Evolutionary conservation across 208 protist species (phyloP).

Genomic region (Endotrypanum monterogeii): DNA sequence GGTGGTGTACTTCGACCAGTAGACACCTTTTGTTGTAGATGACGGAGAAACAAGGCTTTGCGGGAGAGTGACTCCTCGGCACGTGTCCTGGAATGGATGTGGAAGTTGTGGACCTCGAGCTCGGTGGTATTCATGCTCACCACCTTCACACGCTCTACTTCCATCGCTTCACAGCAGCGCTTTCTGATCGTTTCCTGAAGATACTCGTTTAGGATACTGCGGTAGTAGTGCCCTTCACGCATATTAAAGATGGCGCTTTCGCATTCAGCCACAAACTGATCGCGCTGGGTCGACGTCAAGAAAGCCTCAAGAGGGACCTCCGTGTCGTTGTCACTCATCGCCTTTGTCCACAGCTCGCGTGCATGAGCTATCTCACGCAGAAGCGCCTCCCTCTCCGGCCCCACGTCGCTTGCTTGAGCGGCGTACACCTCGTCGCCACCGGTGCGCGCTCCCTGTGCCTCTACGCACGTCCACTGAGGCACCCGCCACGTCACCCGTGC

Average conservation of each 20-base stretch:
- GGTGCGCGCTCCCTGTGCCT: not conserved
- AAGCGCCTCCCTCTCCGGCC: constrained; percentile 9
- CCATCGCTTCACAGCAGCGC: constrained; percentile 88
- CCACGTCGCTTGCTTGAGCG: constrained; percentile 1
- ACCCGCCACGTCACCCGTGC: constrained; percentile 41
- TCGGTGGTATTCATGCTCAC: constrained; percentile 43
- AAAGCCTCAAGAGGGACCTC: constrained; percentile 69
- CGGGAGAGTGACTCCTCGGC: constrained; percentile 40
- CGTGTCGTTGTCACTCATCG: constrained; percentile 38
- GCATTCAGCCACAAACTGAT: constrained; percentile 65
- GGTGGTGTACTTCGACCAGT: constrained; percentile 10
- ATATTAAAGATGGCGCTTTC: constrained; percentile 57
- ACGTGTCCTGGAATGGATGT: constrained; percentile 48
- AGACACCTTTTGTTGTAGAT: constrained; percentile 45
- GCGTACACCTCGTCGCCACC: not conserved
- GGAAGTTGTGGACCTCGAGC: constrained; percentile 84
- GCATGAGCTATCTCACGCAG: constrained; percentile 31
- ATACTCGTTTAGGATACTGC: constrained; percentile 74
- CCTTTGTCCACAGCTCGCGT: constrained; percentile 49
- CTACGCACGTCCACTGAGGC: constrained; percentile 31
- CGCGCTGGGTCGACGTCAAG: constrained; percentile 54
- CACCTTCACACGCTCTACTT: constrained; percentile 65
- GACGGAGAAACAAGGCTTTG: constrained; percentile 82
- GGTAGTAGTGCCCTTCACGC: constrained; percentile 73
- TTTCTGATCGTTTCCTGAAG: constrained; percentile 60